These are phyloP conservation scores for Venturiaceae sp. DNA, from an alignment of 2,329 filamentous ascomycete species.

Conservation along the genomic window DNA sequence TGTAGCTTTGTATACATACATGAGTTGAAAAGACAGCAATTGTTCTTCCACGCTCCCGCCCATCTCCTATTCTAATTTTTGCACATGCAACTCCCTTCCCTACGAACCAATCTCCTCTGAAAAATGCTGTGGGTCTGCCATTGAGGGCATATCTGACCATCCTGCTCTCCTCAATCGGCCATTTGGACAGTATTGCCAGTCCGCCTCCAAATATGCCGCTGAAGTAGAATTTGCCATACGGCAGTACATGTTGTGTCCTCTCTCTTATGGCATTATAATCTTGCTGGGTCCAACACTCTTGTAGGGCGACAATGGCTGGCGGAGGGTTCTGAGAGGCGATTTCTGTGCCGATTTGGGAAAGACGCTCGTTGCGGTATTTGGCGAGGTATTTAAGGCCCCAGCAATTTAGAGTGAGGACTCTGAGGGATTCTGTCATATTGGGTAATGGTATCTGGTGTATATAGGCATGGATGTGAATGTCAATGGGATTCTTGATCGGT, in stretches of 20 bases:
- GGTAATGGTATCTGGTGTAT: not conserved
- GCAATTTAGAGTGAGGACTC: constrained; percentile 85
- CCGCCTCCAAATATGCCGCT: constrained; percentile 84
- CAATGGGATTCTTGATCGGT: not conserved
- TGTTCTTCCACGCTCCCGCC: constrained; percentile 49
- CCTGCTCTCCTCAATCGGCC: constrained; percentile 82
- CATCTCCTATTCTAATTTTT: constrained; percentile 57
- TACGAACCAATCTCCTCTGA: constrained; percentile 90
- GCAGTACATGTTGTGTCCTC: constrained; percentile 63
- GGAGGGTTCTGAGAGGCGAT: constrained; percentile 57
- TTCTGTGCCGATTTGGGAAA: constrained; percentile 74
- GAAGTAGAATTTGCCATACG: constrained; percentile 88
- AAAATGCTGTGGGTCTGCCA: constrained; percentile 87
- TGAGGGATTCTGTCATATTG: constrained; percentile 36
- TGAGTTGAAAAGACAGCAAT: constrained; percentile 92
- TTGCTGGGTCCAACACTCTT: constrained; percentile 86
- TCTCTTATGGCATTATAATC: constrained; percentile 73
- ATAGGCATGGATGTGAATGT: not conserved
- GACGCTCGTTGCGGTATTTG: constrained; percentile 64
- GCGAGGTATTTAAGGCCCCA: constrained; percentile 91
- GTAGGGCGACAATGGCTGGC: constrained; percentile 82
- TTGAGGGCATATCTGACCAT: constrained; percentile 89
- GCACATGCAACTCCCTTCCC: constrained; percentile 89
- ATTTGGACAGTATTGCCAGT: constrained; percentile 78
- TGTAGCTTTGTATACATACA: constrained; percentile 34